Percentiles rank a stretch among this genome's conserved stretches.
phyloP scores from a whole-genome alignment of 202 grass and related monocot species.

The Bolboschoenoplectus hybrid region DNA sequence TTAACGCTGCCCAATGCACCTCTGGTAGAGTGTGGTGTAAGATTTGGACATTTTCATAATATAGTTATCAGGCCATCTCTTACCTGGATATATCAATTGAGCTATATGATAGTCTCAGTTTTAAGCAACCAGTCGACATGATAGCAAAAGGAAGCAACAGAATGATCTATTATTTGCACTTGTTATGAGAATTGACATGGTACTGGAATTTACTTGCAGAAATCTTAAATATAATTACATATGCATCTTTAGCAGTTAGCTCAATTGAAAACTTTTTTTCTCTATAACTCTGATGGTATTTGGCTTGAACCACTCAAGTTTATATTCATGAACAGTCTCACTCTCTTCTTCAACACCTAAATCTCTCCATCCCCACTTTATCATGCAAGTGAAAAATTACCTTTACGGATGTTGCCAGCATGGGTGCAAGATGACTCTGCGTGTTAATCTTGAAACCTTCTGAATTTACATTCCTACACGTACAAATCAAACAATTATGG shows the following conservation, averaged over 20 bases:
- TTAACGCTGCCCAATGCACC: too few relatives aligned
- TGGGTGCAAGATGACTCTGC: conserved; percentile 81
- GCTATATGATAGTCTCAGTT: background rate
- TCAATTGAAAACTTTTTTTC: background rate
- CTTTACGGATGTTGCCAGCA: conserved; percentile 89
- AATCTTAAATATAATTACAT: background rate
- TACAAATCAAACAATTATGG: conserved; percentile 9
- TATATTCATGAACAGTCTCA: background rate
- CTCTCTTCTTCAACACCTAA: background rate
- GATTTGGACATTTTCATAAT: background rate
- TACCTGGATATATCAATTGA: conserved; percentile 6
- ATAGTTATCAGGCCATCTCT: background rate
- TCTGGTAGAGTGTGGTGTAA: background rate
- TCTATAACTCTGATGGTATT: background rate
- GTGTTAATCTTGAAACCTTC: conserved; percentile 93
- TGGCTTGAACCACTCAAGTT: conserved; percentile 15
- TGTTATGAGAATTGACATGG: background rate
- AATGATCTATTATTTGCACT: background rate
- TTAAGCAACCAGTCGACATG: conserved; percentile 1
- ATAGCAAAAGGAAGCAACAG: background rate
- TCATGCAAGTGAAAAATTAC: conserved; percentile 38
- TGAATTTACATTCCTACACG: conserved; percentile 52
- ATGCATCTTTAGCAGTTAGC: conserved; percentile 11
- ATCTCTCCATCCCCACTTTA: background rate
- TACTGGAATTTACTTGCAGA: conserved; percentile 7